These are phyloP conservation scores for Sporormia fimetaria DNA, from an alignment of 495 filamentous ascomycete genomes.

Conservation along the genomic window DNA sequence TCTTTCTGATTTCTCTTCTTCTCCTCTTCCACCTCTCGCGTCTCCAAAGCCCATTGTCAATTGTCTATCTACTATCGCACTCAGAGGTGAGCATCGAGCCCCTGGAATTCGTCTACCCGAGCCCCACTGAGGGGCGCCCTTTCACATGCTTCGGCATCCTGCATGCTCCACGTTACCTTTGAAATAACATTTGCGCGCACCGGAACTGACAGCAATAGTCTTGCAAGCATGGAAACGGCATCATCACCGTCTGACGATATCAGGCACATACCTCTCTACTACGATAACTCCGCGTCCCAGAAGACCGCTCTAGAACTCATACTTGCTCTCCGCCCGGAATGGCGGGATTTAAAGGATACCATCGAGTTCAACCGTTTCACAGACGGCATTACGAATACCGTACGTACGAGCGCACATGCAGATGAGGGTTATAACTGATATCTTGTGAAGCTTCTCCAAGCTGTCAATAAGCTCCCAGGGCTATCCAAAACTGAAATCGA, in stretches of 20 bases:
- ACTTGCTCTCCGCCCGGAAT: slow-evolving; percentile 69
- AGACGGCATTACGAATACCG: slow-evolving; percentile 96
- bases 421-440: background rate
- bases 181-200: too few relatives aligned
- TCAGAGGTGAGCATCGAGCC: too few relatives aligned
- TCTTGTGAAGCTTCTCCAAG: slow-evolving; percentile 57
- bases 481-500: slow-evolving; percentile 68
- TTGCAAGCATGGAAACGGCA: slow-evolving; percentile 10
- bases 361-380: slow-evolving; percentile 86
- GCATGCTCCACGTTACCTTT: slow-evolving; percentile 1
- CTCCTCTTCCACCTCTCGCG: too few relatives aligned
- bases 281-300: slow-evolving; percentile 62
- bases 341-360: slow-evolving; percentile 61
- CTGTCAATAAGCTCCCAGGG: slow-evolving; percentile 68
- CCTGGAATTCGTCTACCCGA: too few relatives aligned
- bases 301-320: slow-evolving; percentile 68
- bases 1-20: too few relatives aligned
- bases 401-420: slow-evolving; percentile 34
- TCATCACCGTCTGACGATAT: slow-evolving; percentile 24
- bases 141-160: slow-evolving; percentile 1
- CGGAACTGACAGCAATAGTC: too few relatives aligned
- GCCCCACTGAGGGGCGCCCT: too few relatives aligned
- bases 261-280: slow-evolving; percentile 58
- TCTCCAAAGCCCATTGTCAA: too few relatives aligned
- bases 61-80: too few relatives aligned